A percentile compares a stretch with the other conserved stretches of the same genome.
Evolutionary conservation across 1,139 yeast species (phyloP).

Genomic region (Suhomyces guaymorum): DNA sequence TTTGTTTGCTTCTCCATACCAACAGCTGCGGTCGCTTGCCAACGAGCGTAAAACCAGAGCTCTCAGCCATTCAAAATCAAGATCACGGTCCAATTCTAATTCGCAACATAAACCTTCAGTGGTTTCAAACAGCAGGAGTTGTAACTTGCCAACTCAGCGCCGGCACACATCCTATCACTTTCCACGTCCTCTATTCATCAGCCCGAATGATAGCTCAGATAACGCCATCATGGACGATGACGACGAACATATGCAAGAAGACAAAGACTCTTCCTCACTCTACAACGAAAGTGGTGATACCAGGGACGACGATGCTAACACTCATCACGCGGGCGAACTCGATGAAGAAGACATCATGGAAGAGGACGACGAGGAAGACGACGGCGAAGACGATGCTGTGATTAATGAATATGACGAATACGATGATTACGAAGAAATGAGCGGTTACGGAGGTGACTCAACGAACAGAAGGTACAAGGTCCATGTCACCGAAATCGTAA

Average conservation of each 20-base stretch:
- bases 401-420: constrained; percentile 17
- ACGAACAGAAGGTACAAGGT: constrained; percentile 40
- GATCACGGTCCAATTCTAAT: constrained; percentile 15
- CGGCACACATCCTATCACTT: constrained; percentile 39
- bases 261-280: constrained; percentile 2
- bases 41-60: constrained; percentile 38
- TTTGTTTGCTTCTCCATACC: constrained; percentile 66
- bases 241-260: constrained; percentile 13
- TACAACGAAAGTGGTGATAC: too few relatives aligned
- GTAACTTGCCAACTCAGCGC: constrained; percentile 4
- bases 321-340: too few relatives aligned
- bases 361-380: constrained; percentile 15
- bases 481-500: constrained; percentile 53
- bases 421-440: constrained; percentile 19
- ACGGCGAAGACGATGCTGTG: constrained; percentile 16
- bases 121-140: constrained; percentile 1
- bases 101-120: constrained; percentile 13
- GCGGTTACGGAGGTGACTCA: constrained; percentile 28
- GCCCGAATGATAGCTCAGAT: constrained; percentile 13
- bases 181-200: constrained; percentile 27
- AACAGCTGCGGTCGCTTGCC: constrained; percentile 52
- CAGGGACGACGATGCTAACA: too few relatives aligned
- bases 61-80: constrained; percentile 21
- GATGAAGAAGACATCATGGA: constrained; percentile 7
- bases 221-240: constrained; percentile 21